Evolutionary conservation across 225 moss, liverwort and hornwort species (phyloP), one percentile per base, ranked within the genome.

Genomic region (Physcomitrium patens): DNA sequence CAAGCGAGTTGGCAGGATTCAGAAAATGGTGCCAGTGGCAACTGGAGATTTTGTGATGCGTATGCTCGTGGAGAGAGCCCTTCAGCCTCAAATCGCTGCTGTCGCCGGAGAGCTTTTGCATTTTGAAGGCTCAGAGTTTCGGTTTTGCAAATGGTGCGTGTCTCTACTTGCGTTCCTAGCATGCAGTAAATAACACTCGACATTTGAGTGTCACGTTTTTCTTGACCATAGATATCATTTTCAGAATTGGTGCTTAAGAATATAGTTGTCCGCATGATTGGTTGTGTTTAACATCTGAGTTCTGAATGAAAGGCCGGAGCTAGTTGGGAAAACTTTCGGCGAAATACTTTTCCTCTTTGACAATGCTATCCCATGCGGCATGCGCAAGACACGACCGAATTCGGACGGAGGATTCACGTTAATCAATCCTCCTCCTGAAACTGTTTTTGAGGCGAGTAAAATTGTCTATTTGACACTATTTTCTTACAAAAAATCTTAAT

Each of bases 21-120:
- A 84, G 69, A 87, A 87, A 79, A 81, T 87, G 80, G 87, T 87
- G 73, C 87, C 87, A 27, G 81, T 87, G 44, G 87, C 87, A 69
- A 87, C 87, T 12, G 84, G 84, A 45, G 87, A 87, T 65, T 73
- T 84, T 62, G 84, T 82, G 65, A 81, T 87, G 79, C 87, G 87
- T 13, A 81, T 87, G 81, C 81, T 87, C 79, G 87, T 87, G 53
- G 87, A 84, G 69, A 66, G 87, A 64, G 87, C 79, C 11, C 78
- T 84, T 27, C 84, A 87, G 51, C 87, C 87, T 55, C 81, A 80
- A 59, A 87, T 81, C 5, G 87, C 87, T 52, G 81, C 87, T 63
- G 87, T 87, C 57, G 74, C 87, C 45, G 63, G 52, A 57, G 87
- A 87, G 74, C 87, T 87, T 47, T 64, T 87, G 54, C 81, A 66